Base-by-base conservation (phyloP, 495 filamentous ascomycete genomes). In the Lophiostoma macrostomum region DNA sequence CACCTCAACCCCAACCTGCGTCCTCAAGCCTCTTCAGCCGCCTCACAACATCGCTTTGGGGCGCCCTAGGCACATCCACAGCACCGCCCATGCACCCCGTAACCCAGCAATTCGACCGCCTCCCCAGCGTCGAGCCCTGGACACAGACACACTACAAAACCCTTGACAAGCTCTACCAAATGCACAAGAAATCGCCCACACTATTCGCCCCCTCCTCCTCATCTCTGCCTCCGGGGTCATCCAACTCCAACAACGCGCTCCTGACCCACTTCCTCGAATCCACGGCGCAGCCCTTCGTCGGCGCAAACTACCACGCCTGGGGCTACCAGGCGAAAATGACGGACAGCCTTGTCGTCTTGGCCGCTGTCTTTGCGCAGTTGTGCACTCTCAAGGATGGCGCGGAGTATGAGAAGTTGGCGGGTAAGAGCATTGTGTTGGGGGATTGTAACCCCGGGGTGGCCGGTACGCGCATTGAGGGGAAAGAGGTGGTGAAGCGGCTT, bases 91-190 rank as follows among this genome's bases (percentile, higher is more conserved):
- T 16, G 11, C 64, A 66, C 36, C 60, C 56, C 1, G 38, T 38
- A 12, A 42, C 30, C 11, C 20, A 23, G 5, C 25, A 43, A 23
- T 55, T 56, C 25, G 24, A 52, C 36, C 50, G 28, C 5, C 56
- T 68, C 5, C 61, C 66, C 16, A 56, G 55, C 19, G 29, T 58
- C 25, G 50, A 66, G 29, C 66, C 64, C 4, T 68, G 66, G 66
- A 64, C 66, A 13, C 53, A 57, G 19, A 57, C 61, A 5, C 66
- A 68, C 40, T 68, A 66, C 58, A 60, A 53, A 29, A 51, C 48
- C 12, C 53, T 68, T 5, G 61, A 68, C 35, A 30, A 22, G 1
- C 50, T 68, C n/a, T 64, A 56, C 44, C 58, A 59, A 41, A 27
- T 42, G 4, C 47, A 59, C 56, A 58, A 57, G 14, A 51, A 42